These are phyloP conservation scores for Cladophialophora yegresii DNA, from an alignment of 2,329 filamentous ascomycete genomes.

Conservation along the genomic window DNA sequence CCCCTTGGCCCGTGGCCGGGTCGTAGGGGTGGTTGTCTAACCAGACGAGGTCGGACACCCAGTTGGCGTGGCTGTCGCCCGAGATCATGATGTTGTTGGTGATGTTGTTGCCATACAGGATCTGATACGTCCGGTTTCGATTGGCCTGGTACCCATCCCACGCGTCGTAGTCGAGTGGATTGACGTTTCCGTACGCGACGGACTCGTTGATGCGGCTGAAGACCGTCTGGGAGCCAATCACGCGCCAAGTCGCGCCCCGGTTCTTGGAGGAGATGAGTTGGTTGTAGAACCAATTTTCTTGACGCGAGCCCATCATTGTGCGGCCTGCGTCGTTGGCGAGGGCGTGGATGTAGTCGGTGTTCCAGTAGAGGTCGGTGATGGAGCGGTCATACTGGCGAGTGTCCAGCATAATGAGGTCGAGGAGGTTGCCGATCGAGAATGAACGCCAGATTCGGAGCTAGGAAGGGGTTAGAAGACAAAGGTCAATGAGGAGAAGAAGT, in stretches of 20 bases:
- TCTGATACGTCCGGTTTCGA: slow-evolving; percentile 68
- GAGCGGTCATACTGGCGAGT: slow-evolving; percentile 69
- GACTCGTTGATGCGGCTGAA: slow-evolving; percentile 62
- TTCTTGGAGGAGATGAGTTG: slow-evolving; percentile 59
- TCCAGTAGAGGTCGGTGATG: slow-evolving; percentile 63
- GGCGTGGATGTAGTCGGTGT: slow-evolving; percentile 61
- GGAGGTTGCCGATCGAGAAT: slow-evolving; percentile 65
- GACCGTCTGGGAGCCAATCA: slow-evolving; percentile 71
- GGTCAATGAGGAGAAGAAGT: not conserved
- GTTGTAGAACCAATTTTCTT: slow-evolving; percentile 74
- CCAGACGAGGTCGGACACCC: slow-evolving; percentile 64
- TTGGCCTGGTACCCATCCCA: slow-evolving; percentile 71
- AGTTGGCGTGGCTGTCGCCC: slow-evolving; percentile 69
- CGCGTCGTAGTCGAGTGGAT: slow-evolving; percentile 58
- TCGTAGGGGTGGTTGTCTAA: slow-evolving; percentile 58
- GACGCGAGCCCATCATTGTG: slow-evolving; percentile 68
- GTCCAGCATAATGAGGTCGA: slow-evolving; percentile 70
- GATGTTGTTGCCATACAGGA: slow-evolving; percentile 68
- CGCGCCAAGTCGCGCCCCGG: slow-evolving; percentile 68
- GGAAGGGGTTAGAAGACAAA: slow-evolving; percentile 30
- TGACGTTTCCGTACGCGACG: slow-evolving; percentile 45
- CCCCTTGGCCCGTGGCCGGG: slow-evolving; percentile 54
- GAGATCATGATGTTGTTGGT: slow-evolving; percentile 72
- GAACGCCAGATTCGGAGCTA: slow-evolving; percentile 65
- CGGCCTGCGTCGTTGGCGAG: slow-evolving; percentile 69